phyloP scores from a whole-genome alignment of 345 rosid genomes.

The Aquilaria yunnanensis region DNA sequence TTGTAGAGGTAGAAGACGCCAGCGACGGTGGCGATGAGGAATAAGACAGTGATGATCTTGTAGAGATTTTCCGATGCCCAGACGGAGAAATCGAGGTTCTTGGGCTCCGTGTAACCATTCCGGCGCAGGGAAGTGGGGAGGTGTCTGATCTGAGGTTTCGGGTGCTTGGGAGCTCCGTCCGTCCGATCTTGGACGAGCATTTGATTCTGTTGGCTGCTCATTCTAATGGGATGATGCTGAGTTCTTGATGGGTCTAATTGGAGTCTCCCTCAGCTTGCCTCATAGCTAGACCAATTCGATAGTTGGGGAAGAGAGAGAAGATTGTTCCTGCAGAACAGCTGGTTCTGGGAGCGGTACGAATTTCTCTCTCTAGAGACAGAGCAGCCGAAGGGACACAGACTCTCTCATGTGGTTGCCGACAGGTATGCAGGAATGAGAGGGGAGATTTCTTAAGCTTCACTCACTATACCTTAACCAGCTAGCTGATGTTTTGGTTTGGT shows the following conservation, averaged over 20 bases:
- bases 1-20: slow-evolving; percentile 65
- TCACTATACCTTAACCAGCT: slow-evolving; percentile 14
- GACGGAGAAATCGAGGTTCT: slow-evolving; percentile 74
- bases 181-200: slow-evolving; percentile 93
- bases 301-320: neutral
- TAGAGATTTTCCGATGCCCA: slow-evolving; percentile 65
- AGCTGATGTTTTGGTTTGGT: neutral
- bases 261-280: slow-evolving; percentile 6
- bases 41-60: slow-evolving; percentile 32
- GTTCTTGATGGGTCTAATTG: neutral
- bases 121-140: slow-evolving; percentile 36
- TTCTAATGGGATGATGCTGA: neutral
- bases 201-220: slow-evolving; percentile 5
- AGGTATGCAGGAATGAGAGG: neutral
- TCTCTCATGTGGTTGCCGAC: slow-evolving; percentile 23
- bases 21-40: slow-evolving; percentile 55
- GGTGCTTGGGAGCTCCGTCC: slow-evolving; percentile 29
- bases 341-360: neutral
- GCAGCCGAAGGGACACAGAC: neutral
- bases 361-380: neutral
- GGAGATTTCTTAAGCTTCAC: slow-evolving; percentile 25
- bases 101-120: slow-evolving; percentile 53
- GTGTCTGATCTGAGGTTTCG: slow-evolving; percentile 50
- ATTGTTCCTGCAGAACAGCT: neutral
- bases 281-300: slow-evolving; percentile 7